Percentiles rank a stretch among this genome's conserved stretches.
Conservation (phyloP, 164 flowering plant species). For the Aristolochia californica region DNA sequence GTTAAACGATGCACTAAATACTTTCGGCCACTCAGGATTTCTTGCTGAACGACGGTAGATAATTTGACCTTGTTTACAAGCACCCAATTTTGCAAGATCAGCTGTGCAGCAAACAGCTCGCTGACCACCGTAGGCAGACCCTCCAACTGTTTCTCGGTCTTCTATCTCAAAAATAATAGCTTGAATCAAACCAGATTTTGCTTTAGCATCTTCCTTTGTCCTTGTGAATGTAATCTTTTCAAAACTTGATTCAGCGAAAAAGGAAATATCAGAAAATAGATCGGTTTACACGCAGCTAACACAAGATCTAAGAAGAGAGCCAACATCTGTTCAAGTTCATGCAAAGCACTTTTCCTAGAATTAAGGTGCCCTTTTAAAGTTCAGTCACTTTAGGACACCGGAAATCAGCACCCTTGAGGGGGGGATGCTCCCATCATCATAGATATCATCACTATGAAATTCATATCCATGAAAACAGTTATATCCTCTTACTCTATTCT, state of each 20-base stretch:
- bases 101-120: slow-evolving; percentile 91
- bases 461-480: no score
- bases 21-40: slow-evolving; percentile 80
- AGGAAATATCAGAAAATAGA: neutral
- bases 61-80: slow-evolving; percentile 63
- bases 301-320: neutral
- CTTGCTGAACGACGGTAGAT: slow-evolving; percentile 62
- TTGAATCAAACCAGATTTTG: slow-evolving; percentile 37
- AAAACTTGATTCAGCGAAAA: slow-evolving; percentile 45
- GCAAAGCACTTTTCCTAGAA: no score
- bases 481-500: no score
- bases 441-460: no score
- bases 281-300: neutral
- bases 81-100: slow-evolving; percentile 90
- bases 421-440: no score
- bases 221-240: slow-evolving; percentile 70
- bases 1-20: slow-evolving; percentile 48
- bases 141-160: slow-evolving; percentile 85
- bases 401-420: no score
- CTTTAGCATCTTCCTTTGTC: slow-evolving; percentile 38
- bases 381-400: no score
- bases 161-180: slow-evolving; percentile 93
- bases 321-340: no score
- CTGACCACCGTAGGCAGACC: slow-evolving; percentile 99
- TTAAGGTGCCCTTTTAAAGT: no score